Base-by-base conservation (phyloP, 2,329 filamentous ascomycete species). In the Cercospora sojina region DNA sequence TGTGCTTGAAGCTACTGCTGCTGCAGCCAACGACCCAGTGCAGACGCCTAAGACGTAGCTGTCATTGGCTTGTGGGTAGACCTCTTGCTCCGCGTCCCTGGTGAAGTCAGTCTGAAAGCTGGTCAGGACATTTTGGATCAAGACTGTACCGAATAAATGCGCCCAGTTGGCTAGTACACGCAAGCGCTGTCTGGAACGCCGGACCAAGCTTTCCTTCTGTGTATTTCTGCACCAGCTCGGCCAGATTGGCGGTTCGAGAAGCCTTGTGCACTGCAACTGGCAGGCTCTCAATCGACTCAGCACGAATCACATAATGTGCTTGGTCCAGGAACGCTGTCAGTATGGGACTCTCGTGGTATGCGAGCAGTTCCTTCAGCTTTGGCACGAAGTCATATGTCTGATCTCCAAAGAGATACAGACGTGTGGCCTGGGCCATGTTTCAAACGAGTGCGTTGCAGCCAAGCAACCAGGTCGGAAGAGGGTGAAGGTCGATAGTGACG, bases 21-120 rank as follows among this genome's bases (percentile, higher is more conserved):
- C 71, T 5, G 72, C 72, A 16, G 71, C 68, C 6, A 73, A 49
- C 8, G 66, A 64, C 9, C 72, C 72, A 16, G 72, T 72, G 51
- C 72, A 73, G 8, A 72, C 59, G 23, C 71, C 70, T 25, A 69
- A 35, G n/a, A 31, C 56, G 56, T 47, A 47, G 43, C 43, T 47
- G 43, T 47, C 43, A 6, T 47, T 47, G 43, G 43, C 43, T 47
- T 47, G 43, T 23, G 43, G 43, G 20, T 47, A 47, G 18, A 47
- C 43, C 20, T 47, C 43, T 20, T 47, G 43, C 43, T 47, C 43
- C 18, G 23, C 43, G 18, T 47, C 43, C 43, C 43, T 47, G 20
- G 3, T 47, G 10, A 47, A 47, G 43, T 47, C 10, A 47, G 43
- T 23, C n/a, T 4, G 18, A 47, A 47, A 23, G 4, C 43, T 47